Percentiles rank a stretch among this genome's conserved stretches.
Conservation (phyloP, 192 early-diverging fungal species). For the Coemansia sp. region DNA sequence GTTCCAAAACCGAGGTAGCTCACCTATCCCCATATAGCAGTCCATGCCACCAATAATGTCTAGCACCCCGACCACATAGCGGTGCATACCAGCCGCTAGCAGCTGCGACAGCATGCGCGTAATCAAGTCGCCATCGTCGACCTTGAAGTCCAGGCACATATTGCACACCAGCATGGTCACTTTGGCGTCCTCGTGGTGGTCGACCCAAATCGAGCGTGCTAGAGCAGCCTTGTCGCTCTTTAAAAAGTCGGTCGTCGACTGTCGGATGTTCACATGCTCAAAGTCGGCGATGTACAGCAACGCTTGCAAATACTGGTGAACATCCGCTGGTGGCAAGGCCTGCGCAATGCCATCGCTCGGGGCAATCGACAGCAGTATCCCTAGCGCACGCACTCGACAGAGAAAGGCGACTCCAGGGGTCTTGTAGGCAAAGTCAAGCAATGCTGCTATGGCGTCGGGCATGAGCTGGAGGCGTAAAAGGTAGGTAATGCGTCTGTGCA, state of each 20-base stretch:
- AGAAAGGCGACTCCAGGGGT: conserved; percentile 52
- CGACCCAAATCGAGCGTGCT: conserved; percentile 68
- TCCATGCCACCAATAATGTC: conserved; percentile 37
- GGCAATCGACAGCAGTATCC: conserved; percentile 59
- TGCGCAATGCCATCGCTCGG: conserved; percentile 47
- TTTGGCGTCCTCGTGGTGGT: conserved; percentile 57
- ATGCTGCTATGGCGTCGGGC: conserved; percentile 33
- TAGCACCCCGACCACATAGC: conserved; percentile 57
- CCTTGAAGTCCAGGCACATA: conserved; percentile 66
- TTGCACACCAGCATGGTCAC: conserved; percentile 67
- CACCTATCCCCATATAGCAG: conserved; percentile 19
- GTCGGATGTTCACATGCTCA: conserved; percentile 64
- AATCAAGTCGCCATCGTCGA: conserved; percentile 63
- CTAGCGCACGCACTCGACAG: conserved; percentile 59
- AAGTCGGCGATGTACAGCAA: conserved; percentile 71
- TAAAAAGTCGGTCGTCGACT: conserved; percentile 59
- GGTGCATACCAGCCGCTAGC: conserved; percentile 29
- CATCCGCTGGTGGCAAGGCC: conserved; percentile 31
- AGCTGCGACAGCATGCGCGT: conserved; percentile 60
- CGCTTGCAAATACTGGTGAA: conserved; percentile 56
- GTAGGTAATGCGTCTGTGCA: conserved; percentile 57
- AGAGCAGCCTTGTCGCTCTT: conserved; percentile 65
- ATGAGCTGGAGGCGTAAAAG: conserved; percentile 47
- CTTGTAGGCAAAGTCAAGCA: conserved; percentile 56
- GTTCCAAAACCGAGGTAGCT: conserved; percentile 40